Conservation (phyloP, 2,329 filamentous ascomycete species). For the Fusarium anthophilum region DNA sequence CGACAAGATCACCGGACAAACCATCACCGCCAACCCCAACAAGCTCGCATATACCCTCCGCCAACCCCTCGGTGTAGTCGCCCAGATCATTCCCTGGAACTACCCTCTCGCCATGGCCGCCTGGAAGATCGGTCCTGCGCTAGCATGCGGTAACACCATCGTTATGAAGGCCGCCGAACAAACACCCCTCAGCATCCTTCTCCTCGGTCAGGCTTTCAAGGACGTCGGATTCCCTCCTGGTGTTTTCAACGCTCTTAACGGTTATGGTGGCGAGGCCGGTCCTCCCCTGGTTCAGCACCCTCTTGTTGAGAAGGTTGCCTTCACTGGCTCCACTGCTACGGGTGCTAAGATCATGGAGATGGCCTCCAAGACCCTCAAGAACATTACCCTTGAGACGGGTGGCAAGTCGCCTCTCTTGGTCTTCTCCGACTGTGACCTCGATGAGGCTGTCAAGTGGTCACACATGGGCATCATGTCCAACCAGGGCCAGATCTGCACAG, state of each 20-base stretch:
- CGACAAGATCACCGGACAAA: conserved; percentile 86
- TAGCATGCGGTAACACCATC: conserved; percentile 75
- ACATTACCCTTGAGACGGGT: conserved; percentile 72
- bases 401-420: conserved; percentile 82
- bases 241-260: conserved; percentile 78
- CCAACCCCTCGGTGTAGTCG: conserved; percentile 71
- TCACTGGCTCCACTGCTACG: conserved; percentile 77
- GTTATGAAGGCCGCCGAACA: conserved; percentile 80
- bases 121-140: conserved; percentile 81
- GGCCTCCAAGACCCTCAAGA: conserved; percentile 68
- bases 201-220: conserved; percentile 71
- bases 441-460: conserved; percentile 78
- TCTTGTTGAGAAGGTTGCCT: conserved; percentile 79
- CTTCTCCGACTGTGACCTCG: conserved; percentile 78
- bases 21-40: conserved; percentile 76
- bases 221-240: conserved; percentile 80
- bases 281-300: conserved; percentile 65
- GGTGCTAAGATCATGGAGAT: conserved; percentile 81
- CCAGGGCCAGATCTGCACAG: conserved; percentile 72
- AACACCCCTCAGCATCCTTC: conserved; percentile 75
- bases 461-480: conserved; percentile 73
- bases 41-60: conserved; percentile 81
- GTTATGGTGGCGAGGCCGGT: conserved; percentile 79
- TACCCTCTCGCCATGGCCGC: conserved; percentile 80
- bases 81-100: conserved; percentile 89